Evolutionary conservation across 805 yeast species (phyloP), one percentile per base, ranked within the genome.

Genomic region (Wickerhamiella australiensis): DNA sequence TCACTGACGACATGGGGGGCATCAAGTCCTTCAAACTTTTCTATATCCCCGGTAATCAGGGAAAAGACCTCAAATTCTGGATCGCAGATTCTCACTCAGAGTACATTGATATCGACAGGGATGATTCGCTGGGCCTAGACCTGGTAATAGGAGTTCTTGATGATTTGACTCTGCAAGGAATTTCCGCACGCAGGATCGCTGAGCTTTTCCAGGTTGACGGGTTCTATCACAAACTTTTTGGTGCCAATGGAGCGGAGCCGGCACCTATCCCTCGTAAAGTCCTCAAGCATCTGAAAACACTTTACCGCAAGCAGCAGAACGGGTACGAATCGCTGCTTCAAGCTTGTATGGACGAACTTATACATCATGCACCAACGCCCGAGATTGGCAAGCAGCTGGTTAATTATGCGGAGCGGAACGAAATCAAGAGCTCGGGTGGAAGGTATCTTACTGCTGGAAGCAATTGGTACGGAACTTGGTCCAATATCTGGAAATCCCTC

Each of bases 401-500:
- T 3, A 18, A 15, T 3, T 17, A 23, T 18, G 26, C 33, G 15
- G 26, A 27, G 4, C 21, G 20, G 9, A 17, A 41, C 22, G 8
- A 26, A 3, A 23, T 41, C n/a, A 15, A 26, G 22, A 26, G 33
- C 12, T 27, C 27, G 17, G 29, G 29, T 5, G 44, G 44, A 4
- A 26, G 44, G 33, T 41, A 26, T 12, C 44, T 41, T 3, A 18
- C 44, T n/a, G 44, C 44, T 4, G 29, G 22, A 3, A 15, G 9
- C 11, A 23, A 27, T n/a, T 41, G 44, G 44, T 41, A 25, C 22
- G 5, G n/a, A 25, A 41, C 44, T 4, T 41, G 44, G 44, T 17
- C 15, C 15, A 22, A 6, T 3, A 22, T 41, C n/a, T 27, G 27
- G 17, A 33, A 23, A 4, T 11, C 33, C 5, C 3, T 27, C 6